phyloP scores from a whole-genome alignment of 805 yeast species.

The Schwanniomyces vanrijiae region DNA sequence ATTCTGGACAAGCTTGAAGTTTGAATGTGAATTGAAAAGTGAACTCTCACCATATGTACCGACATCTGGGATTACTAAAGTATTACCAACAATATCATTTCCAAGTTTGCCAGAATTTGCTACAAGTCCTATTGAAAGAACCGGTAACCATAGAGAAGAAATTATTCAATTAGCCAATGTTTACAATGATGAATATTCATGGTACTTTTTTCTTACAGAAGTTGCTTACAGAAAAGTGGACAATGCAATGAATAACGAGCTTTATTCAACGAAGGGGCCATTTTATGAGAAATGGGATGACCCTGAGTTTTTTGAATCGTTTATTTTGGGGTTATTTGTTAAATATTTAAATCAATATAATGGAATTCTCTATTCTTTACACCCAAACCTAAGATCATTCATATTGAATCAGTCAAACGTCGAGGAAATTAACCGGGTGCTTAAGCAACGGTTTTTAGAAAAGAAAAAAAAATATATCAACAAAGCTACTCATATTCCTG shows the following conservation, averaged over 20 bases:
- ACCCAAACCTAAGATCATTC: conserved; percentile 32
- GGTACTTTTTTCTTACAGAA: conserved; percentile 41
- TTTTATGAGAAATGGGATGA: conserved; percentile 22
- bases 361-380: conserved; percentile 35
- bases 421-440: conserved; percentile 26
- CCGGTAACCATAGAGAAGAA: conserved; percentile 18
- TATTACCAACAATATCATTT: conserved; percentile 31
- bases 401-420: conserved; percentile 31
- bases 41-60: conserved; percentile 36
- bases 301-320: conserved; percentile 17
- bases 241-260: conserved; percentile 34
- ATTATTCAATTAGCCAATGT: conserved; percentile 23
- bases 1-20: conserved; percentile 37
- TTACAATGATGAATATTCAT: conserved; percentile 28
- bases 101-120: conserved; percentile 29
- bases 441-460: conserved; percentile 19
- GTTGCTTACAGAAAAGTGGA: conserved; percentile 41
- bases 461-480: conserved; percentile 12
- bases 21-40: conserved; percentile 35
- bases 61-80: conserved; percentile 29
- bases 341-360: conserved; percentile 37
- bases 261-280: conserved; percentile 17
- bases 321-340: conserved; percentile 27
- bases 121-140: not conserved
- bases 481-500: conserved; percentile 14